Evolutionary conservation across 352 stramenopile species (phyloP), one percentile per base, ranked within the genome.

Genomic region (Phytophthora ramorum): DNA sequence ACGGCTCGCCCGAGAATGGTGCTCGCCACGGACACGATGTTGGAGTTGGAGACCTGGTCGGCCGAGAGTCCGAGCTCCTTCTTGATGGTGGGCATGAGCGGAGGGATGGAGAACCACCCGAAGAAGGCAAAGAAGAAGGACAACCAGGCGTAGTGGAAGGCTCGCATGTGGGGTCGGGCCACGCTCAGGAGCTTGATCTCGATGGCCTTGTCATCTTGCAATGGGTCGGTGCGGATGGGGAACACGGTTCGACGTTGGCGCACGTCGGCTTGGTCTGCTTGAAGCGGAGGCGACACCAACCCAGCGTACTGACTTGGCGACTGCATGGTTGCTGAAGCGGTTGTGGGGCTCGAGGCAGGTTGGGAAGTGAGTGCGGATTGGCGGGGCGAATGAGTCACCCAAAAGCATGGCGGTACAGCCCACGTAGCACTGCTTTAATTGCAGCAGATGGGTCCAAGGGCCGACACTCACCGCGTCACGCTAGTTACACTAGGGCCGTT

Each of bases 121-220:
- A 98, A 93, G 81, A 98, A 98, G 51, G 95, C 94, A 46, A 95
- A 87, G 80, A 98, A 98, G 81, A 98, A 98, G 38, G 78, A 93
- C 13, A 98, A 66, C 93, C 93, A 98, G 16, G 90, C 72, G 69
- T 83, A 92, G 80, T 98, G 94, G 76, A 98, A 98, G 20, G 92
- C 90, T 47, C 94, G 87, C 93, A 98, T 98, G 75, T 98, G 95
- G 0, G 96, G 95, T 13, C 69, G 49, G 13, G 48, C 37, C 1
- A 65, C 52, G 30, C 69, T 78, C 4, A 84, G 52, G 9, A 76
- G 49, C 34, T 68, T 67, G 30, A 84, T 71, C 57, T 84, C 66
- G n/a, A 40, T 45, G 28, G 58, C 61, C 28, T 76, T 72, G 40
- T 77, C 61, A 20, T 66, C 60, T 61, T 84, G 69, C 48, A 78